Evolutionary conservation across 2,329 filamentous ascomycete genomes (phyloP).

Genomic region (Leptosphaerulina australis): DNA sequence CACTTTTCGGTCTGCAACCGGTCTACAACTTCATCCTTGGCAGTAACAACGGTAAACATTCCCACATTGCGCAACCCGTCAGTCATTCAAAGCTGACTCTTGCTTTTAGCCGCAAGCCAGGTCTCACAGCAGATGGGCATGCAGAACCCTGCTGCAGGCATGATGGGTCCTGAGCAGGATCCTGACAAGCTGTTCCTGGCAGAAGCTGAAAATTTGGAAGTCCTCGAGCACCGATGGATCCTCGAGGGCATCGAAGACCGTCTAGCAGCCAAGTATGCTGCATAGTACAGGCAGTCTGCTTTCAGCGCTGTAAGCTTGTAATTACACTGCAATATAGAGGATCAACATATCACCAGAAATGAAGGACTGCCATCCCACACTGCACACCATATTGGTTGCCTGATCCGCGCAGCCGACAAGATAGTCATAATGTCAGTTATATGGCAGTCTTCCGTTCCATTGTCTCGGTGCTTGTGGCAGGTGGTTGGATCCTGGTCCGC

Average conservation of each 20-base stretch:
- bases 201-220: slow-evolving; percentile 94
- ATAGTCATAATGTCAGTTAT: slow-evolving; percentile 29
- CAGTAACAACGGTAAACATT: slow-evolving; percentile 83
- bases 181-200: slow-evolving; percentile 92
- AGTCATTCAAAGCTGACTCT: slow-evolving; percentile 36
- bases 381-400: slow-evolving; percentile 19
- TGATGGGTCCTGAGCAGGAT: slow-evolving; percentile 92
- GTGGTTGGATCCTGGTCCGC: slow-evolving; percentile 21
- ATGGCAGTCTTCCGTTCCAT: slow-evolving; percentile 36
- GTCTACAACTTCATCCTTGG: slow-evolving; percentile 97
- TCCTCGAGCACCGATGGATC: slow-evolving; percentile 91
- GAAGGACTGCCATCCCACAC: slow-evolving; percentile 32
- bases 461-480: slow-evolving; percentile 31
- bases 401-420: slow-evolving; percentile 29
- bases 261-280: slow-evolving; percentile 62
- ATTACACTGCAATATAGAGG: neutral
- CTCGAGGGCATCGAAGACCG: slow-evolving; percentile 87
- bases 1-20: slow-evolving; percentile 93
- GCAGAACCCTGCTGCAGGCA: slow-evolving; percentile 74
- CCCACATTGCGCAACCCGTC: neutral
- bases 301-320: slow-evolving; percentile 10
- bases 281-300: slow-evolving; percentile 22
- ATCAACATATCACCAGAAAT: slow-evolving; percentile 1
- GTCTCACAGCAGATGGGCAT: slow-evolving; percentile 83
- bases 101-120: slow-evolving; percentile 78